Evolutionary conservation across 176 grass and related monocot species (phyloP).

Genomic region (Zoysia pacifica): DNA sequence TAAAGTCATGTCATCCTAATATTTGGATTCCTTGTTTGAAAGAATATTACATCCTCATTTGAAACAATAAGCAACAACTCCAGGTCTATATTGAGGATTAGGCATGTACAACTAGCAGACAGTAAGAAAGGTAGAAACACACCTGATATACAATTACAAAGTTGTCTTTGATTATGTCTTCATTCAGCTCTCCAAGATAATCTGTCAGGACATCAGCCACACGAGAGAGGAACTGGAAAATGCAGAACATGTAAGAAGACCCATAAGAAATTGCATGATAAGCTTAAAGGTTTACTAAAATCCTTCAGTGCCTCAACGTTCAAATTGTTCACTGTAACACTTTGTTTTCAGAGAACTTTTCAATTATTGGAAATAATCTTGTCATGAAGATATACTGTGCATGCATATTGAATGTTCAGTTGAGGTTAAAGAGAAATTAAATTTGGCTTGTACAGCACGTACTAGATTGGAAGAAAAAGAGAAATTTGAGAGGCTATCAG

Average conservation of each 20-base stretch:
- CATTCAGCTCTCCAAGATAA: constrained; percentile 83
- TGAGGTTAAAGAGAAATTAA: too few species aligned
- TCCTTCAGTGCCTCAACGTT: not conserved
- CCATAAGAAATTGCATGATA: not conserved
- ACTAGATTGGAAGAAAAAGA: too few species aligned
- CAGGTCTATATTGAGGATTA: not conserved
- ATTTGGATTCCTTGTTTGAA: not conserved
- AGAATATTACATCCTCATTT: not conserved
- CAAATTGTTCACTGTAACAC: not conserved
- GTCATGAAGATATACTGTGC: too few species aligned
- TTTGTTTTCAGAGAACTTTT: not conserved
- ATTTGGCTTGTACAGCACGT: too few species aligned
- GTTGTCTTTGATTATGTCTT: constrained; percentile 94
- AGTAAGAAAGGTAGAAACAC: constrained; percentile 19
- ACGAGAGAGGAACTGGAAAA: constrained; percentile 77
- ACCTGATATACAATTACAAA: constrained; percentile 98
- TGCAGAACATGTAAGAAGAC: constrained; percentile 21
- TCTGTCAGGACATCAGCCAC: constrained; percentile 79
- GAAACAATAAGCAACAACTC: not conserved
- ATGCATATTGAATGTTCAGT: too few species aligned
- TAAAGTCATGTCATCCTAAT: not conserved
- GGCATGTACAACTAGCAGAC: not conserved
- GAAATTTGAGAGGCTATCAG: too few species aligned
- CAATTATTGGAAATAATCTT: too few species aligned
- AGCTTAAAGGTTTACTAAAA: constrained; percentile 1